These are phyloP conservation scores for Kodamaea kaohsiungensis DNA, from an alignment of 805 yeast species.

Conservation along the genomic window DNA sequence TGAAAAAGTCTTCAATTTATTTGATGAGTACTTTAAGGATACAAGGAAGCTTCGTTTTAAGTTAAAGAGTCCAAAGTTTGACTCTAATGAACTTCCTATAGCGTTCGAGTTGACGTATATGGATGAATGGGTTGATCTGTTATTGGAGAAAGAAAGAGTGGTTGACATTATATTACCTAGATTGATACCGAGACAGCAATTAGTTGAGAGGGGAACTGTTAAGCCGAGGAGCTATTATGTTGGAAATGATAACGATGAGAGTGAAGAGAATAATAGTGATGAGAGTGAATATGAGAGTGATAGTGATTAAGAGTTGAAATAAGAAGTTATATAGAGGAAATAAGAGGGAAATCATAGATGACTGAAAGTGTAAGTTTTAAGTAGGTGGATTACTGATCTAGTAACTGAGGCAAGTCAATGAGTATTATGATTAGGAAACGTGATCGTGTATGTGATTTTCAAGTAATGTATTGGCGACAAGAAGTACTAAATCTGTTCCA, in stretches of 20 bases:
- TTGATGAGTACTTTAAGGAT: conserved; percentile 63
- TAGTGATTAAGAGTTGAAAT: conserved; percentile 43
- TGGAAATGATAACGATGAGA: conserved; percentile 28
- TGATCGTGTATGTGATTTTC: too few relatives aligned
- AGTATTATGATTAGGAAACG: too few relatives aligned
- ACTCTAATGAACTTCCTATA: conserved; percentile 21
- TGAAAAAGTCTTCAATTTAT: conserved; percentile 45
- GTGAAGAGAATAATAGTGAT: conserved; percentile 13
- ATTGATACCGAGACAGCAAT: conserved; percentile 40
- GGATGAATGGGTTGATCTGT: conserved; percentile 73
- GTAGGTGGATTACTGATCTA: too few relatives aligned
- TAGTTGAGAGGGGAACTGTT: conserved; percentile 45
- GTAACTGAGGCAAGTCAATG: too few relatives aligned
- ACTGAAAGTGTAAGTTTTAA: too few relatives aligned
- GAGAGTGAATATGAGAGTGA: conserved; percentile 35
- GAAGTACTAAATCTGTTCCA: too few relatives aligned
- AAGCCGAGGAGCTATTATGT: conserved; percentile 40
- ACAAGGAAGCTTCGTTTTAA: conserved; percentile 61
- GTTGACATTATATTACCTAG: conserved; percentile 77
- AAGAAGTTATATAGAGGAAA: not conserved
- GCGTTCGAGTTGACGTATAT: conserved; percentile 48
- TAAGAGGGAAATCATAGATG: too few relatives aligned
- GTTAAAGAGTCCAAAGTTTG: conserved; percentile 29
- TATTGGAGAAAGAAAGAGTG: conserved; percentile 58
- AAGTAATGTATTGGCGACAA: too few relatives aligned